Evolutionary conservation across 768 basidiomycete genomes (phyloP), one percentile per base, ranked within the genome.

Genomic region (Boletus tylopilopsis): DNA sequence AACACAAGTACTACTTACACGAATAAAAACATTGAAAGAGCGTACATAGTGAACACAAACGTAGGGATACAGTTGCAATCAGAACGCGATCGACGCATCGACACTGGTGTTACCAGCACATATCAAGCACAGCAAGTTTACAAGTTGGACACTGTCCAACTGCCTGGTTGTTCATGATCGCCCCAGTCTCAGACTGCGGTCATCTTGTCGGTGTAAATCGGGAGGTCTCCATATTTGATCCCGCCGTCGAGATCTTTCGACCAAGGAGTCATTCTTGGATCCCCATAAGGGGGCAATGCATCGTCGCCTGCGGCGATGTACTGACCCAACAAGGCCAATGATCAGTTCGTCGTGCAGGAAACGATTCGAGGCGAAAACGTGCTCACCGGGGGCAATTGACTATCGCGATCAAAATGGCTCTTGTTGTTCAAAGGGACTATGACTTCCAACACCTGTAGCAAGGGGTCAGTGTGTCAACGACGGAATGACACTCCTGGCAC

Each of bases 361-460:
- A 30, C 13, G 7, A 15, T 7, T 16, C 16, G 23, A 6, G 25
- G 4, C 13, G 16, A 23, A 34, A 33, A 4, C 5, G 0, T 33
- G n/a, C 71, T 59, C 53, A 76, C 74, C 7, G 76, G 68, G 9
- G 80, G 79, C 18, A 76, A 66, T 54, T 61, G 65, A 6, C 72
- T 70, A 29, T 72, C 68, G 4, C 71, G 70, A 50, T 75, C 71
- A 58, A 77, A 80, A 16, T 58, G 50, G 27, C 74, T 58, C 30
- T 32, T 56, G 25, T 57, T 55, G 15, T 52, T 41, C 43, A 39
- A 45, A 10, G 78, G 76, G 16, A 75, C 61, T 5, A 65, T 70
- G 38, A 79, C 64, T 18, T 44, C 61, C 23, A 80, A 57, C 24
- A 68, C 60, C 78, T 79, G 21, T 15, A 45, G 9, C 22, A 19